These are phyloP conservation scores for Eucalyptus sp. DNA, from an alignment of 345 rosid genomes.

Conservation along the genomic window DNA sequence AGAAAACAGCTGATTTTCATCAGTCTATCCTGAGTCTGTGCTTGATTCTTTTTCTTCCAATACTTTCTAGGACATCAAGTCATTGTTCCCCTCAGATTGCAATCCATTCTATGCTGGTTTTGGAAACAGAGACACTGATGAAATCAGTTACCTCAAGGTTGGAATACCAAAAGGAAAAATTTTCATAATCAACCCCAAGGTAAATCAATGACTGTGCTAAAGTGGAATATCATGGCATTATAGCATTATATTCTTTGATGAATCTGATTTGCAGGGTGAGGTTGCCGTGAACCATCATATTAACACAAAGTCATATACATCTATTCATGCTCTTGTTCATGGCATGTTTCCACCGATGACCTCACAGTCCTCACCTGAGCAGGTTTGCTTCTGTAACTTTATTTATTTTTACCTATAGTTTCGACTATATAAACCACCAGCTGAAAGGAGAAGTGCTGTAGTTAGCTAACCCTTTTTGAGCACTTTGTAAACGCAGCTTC, in stretches of 20 bases:
- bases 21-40: not conserved
- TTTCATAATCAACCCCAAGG: constrained; percentile 96
- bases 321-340: constrained; percentile 75
- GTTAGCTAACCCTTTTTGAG: not conserved
- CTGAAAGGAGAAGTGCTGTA: not conserved
- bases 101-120: constrained; percentile 98
- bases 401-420: not conserved
- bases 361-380: constrained; percentile 37
- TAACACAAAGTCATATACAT: constrained; percentile 65
- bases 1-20: not conserved
- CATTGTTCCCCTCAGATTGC: constrained; percentile 78
- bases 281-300: constrained; percentile 66
- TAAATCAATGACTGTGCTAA: constrained; percentile 1
- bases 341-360: constrained; percentile 64
- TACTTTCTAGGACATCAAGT: constrained; percentile 57
- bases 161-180: constrained; percentile 94
- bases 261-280: constrained; percentile 53
- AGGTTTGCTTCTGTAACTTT: constrained; percentile 21
- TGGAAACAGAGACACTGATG: constrained; percentile 97
- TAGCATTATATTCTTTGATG: not conserved
- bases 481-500: not conserved
- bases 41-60: not conserved
- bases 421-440: not conserved
- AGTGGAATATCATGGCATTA: not conserved
- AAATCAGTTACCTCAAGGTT: constrained; percentile 88